Evolutionary conservation across 2,329 filamentous ascomycete species (phyloP), one percentile per base, ranked within the genome.

Genomic region (Dryadomyces quercivorus): DNA sequence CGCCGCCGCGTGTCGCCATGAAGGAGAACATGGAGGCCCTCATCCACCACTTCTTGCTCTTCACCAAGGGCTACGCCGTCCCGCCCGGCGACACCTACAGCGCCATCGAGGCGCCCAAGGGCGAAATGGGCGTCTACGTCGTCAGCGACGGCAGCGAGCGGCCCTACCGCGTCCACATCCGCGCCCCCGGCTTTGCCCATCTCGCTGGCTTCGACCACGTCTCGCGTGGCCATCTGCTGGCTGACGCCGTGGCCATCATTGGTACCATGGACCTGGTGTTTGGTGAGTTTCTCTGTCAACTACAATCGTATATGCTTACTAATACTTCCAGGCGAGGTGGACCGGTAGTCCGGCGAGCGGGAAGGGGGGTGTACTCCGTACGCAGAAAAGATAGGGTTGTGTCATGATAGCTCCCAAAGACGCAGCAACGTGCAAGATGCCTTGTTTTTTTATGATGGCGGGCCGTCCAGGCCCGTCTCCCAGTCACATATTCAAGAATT

Each of bases 1-100:
- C 93, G 21, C 93, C 93, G 59, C 94, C 93, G n/a, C 85, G 93
- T 66, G 79, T 88, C 47, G 93, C 93, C 66, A 98, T 98, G 93
- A 98, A 98, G 81, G 93, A 98, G 82, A 98, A 98, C 77, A 98
- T 98, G 94, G 93, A 98, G 75, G 91, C 93, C 43, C 81, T 98
- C 46, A 98, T 98, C 68, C 93, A 98, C 75, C 93, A 98, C 77
- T 98, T 98, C 80, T 75, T 98, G 61, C 84, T 98, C 53, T 98
- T 92, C 77, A 97, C 91, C 70, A 98, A 98, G 81, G 93, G 93
- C 57, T 98, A 98, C 72, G 81, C 89, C 47, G 93, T 98, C 4
- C 93, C 93, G 46, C 93, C 94, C 8, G 94, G 93, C 59, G 93
- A 98, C 78, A 98, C 93, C 6, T 98, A 98, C 78, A 91, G 86